phyloP scores from a whole-genome alignment of 495 filamentous ascomycete species.

The Penicillium egyptiacum region DNA sequence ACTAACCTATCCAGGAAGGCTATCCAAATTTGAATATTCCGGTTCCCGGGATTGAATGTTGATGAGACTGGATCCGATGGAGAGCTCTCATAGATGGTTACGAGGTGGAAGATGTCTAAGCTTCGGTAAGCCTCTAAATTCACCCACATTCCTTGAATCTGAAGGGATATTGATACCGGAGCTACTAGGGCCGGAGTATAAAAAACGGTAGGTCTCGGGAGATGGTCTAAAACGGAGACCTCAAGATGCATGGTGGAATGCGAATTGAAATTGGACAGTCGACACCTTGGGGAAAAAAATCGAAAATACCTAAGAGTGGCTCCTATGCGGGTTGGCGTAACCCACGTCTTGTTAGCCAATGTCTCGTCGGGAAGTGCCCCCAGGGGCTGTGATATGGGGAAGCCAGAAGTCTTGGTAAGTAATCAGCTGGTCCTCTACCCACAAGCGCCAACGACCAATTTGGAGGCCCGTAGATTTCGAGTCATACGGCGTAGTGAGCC shows the following conservation, averaged over 20 bases:
- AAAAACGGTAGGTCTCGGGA: not conserved
- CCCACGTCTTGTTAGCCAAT: not conserved
- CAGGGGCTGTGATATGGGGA: not conserved
- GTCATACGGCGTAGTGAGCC: not conserved
- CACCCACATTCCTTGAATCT: no score
- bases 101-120: no score
- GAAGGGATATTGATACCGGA: no score
- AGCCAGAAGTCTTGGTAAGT: slow-evolving; percentile 9
- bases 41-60: no score
- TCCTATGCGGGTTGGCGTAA: not conserved
- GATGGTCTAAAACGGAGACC: not conserved
- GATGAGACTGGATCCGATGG: no score
- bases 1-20: no score
- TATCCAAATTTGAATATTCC: no score
- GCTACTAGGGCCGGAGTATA: no score
- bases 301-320: not conserved
- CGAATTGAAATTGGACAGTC: not conserved
- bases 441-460: slow-evolving; percentile 7
- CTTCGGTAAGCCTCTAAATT: no score
- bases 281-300: no score
- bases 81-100: no score
- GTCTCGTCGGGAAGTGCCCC: not conserved
- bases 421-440: slow-evolving; percentile 6
- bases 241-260: not conserved
- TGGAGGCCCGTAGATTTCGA: not conserved